Base-by-base conservation (phyloP, 2,329 filamentous ascomycete species). In the Lasiodiplodia sp. region DNA sequence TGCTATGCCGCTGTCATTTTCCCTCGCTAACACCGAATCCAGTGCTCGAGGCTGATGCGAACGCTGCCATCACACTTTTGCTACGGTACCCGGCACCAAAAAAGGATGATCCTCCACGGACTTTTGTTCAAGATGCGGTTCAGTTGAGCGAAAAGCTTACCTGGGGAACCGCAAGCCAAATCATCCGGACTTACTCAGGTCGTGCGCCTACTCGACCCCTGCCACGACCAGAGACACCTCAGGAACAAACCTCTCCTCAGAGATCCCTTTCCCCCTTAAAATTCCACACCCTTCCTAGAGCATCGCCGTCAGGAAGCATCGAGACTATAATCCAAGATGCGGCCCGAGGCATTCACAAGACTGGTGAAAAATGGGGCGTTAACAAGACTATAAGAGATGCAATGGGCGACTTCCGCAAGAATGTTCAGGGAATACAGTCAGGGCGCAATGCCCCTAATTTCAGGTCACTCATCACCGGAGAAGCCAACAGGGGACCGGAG, bases 31-130 rank as follows among this genome's bases (percentile, higher is more conserved):
- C 14, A 52, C 58, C 23, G 11, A 18, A 21, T 11, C 37, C 69
- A 94, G 92, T 99, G 44, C 82, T 98, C 31, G 89, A 93, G 71
- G 90, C 92, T 14, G 95, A 98, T 78, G 97, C 97, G 75, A 95
- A 96, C 1, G 87, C 89, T 44, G 95, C 93, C 10, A 83, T 99
- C 66, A 91, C 93, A 68, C 82, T 96, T 1, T 83, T 98, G 31
- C 86, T 98, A 1, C 92, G 93, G 73, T 98, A 98, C 72, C 93
- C 93, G 1, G 83, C 88, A 1, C 91, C 91, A 2, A 75, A 84
- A 5, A 80, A 83, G 2, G 85, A 89, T 1, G 83, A 91, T 71
- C 88, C 89, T 0, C 91, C 94, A 18, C 88, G 91, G 72, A 92
- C 90, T 0, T 93, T 98, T 73, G 92, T 97, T 57, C 88, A 93